These are phyloP conservation scores for Trebouxiophyceae sp. DNA, from an alignment of 163 green algal genomes.

Conservation along the genomic window DNA sequence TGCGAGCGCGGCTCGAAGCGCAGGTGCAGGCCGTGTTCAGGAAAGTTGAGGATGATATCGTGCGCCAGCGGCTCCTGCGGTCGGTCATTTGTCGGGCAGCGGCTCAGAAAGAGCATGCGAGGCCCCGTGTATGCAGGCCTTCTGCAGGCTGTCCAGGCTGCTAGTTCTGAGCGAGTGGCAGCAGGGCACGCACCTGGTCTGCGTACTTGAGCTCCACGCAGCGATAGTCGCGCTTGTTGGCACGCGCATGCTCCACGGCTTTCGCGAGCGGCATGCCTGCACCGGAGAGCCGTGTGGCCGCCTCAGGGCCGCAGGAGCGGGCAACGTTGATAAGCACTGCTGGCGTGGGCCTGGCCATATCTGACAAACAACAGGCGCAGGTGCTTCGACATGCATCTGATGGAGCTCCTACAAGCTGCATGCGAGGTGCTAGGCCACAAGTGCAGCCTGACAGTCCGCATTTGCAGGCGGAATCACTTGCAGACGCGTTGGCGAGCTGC, in stretches of 20 bases:
- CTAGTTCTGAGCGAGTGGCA: no score
- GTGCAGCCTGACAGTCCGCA: no score
- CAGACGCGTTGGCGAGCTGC: no score
- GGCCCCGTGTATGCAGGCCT: background rate
- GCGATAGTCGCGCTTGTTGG: slow-evolving; percentile 7
- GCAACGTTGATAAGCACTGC: no score
- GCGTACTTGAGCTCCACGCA: slow-evolving; percentile 27
- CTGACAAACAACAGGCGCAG: no score
- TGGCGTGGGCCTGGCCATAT: no score
- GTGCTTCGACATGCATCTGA: no score
- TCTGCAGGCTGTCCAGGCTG: background rate
- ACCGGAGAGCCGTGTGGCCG: background rate
- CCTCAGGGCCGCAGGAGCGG: no score
- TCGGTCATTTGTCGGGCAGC: background rate
- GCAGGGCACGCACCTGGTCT: slow-evolving; percentile 2
- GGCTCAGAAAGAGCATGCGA: background rate
- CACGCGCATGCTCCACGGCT: background rate
- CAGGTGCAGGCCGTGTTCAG: slow-evolving; percentile 49
- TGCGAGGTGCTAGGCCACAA: no score
- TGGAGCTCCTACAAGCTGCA: no score
- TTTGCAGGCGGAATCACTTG: no score
- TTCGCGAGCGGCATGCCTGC: slow-evolving; percentile 7
- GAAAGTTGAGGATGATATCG: slow-evolving; percentile 42
- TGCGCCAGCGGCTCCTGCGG: slow-evolving; percentile 4
- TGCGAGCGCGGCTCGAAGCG: slow-evolving; percentile 39